Percentiles rank a stretch among this genome's conserved stretches.
These are phyloP conservation scores for Colletotrichum navitas DNA, from an alignment of 2,329 filamentous ascomycete species.

Conservation along the genomic window DNA sequence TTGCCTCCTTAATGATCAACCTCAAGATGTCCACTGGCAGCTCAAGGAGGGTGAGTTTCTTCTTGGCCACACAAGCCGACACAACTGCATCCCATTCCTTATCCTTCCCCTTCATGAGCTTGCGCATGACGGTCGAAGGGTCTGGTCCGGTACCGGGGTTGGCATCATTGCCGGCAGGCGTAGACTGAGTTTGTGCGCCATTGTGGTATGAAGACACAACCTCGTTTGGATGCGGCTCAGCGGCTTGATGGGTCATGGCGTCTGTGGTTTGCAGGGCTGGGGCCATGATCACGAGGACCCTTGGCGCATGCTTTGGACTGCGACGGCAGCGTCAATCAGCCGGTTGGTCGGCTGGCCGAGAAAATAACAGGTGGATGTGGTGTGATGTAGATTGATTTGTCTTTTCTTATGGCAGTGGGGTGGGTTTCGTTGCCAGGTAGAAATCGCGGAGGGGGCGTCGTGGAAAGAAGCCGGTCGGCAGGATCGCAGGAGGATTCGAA, in stretches of 20 bases:
- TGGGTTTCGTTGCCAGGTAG: not conserved
- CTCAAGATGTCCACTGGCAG: slow-evolving; percentile 83
- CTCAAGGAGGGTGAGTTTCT: slow-evolving; percentile 73
- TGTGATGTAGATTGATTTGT: not conserved
- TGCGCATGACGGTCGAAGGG: slow-evolving; percentile 46
- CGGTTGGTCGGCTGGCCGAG: not conserved
- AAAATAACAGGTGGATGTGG: not conserved
- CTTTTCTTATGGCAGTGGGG: not conserved
- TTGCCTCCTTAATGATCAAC: slow-evolving; percentile 82
- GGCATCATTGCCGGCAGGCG: slow-evolving; percentile 19
- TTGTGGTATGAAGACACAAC: slow-evolving; percentile 25
- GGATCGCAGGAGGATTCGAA: not conserved
- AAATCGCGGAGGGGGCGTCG: not conserved
- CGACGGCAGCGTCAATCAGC: not conserved
- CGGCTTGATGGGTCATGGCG: slow-evolving; percentile 32
- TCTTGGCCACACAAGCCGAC: slow-evolving; percentile 44
- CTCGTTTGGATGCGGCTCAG: slow-evolving; percentile 33
- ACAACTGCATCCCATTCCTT: slow-evolving; percentile 75
- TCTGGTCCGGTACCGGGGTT: slow-evolving; percentile 40
- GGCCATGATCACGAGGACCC: slow-evolving; percentile 38
- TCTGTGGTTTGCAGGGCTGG: slow-evolving; percentile 39
- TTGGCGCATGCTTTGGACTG: slow-evolving; percentile 35
- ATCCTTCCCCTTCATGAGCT: slow-evolving; percentile 70
- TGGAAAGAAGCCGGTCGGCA: not conserved
- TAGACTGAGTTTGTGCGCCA: slow-evolving; percentile 3